These are phyloP conservation scores for Dactylonectria macrodidyma DNA, from an alignment of 2,329 filamentous ascomycete genomes.

Conservation along the genomic window DNA sequence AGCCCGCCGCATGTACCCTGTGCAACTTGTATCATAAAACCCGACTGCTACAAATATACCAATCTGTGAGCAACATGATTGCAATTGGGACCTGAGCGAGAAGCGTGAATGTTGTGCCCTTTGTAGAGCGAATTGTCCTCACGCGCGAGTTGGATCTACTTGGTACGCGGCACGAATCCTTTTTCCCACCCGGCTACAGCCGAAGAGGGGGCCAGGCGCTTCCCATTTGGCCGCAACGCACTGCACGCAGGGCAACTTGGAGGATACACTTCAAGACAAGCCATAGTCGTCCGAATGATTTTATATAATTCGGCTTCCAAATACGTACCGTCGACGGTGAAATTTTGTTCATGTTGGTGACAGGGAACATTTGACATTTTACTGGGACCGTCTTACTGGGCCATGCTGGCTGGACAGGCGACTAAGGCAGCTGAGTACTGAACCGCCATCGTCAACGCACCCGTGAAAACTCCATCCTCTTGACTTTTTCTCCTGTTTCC, in stretches of 20 bases:
- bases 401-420: slow-evolving; percentile 7
- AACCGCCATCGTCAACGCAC: slow-evolving; percentile 23
- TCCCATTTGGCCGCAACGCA: slow-evolving; percentile 24
- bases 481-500: neutral
- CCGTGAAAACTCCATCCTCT: slow-evolving; percentile 16
- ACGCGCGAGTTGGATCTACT: neutral
- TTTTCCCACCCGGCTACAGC: slow-evolving; percentile 45
- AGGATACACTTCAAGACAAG: neutral
- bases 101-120: slow-evolving; percentile 21
- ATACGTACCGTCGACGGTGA: neutral
- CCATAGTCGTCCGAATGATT: neutral
- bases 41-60: slow-evolving; percentile 51
- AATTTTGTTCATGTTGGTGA: slow-evolving; percentile 1
- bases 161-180: slow-evolving; percentile 35
- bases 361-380: neutral
- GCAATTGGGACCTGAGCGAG: slow-evolving; percentile 28
- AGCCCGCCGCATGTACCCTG: slow-evolving; percentile 43
- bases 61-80: slow-evolving; percentile 41
- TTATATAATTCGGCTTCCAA: neutral
- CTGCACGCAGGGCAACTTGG: neutral
- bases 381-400: neutral
- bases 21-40: slow-evolving; percentile 54
- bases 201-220: slow-evolving; percentile 30
- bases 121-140: slow-evolving; percentile 17
- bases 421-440: slow-evolving; percentile 24